Base-by-base conservation (phyloP, 805 yeast genomes). In the Sugiyamaella marilandica region DNA sequence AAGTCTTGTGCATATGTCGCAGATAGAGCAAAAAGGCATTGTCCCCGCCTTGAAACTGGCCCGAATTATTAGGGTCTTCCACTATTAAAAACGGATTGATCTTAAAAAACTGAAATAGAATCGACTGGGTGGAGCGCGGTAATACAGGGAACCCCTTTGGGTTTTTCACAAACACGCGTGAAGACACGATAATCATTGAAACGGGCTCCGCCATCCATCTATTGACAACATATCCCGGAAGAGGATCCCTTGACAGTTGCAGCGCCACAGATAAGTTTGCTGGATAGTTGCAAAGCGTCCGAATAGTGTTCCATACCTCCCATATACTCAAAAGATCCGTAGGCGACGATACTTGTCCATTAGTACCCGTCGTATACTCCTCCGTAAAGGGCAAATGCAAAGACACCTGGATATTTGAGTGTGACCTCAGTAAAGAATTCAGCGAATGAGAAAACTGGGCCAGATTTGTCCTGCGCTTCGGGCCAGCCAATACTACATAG, bases 201-300 rank as follows among this genome's bases (percentile, higher is more conserved):
- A 85, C 77, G 0, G 89, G 89, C 65, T 85, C 91, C 24, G 84
- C 72, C 51, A 80, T 65, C 91, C 91, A 85, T 51, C 89, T 69
- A 21, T 78, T 73, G 2, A 80, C 60, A 2, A 83, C 80, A 50
- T 64, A 63, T 2, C 69, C 69, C 1, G 85, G 84, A 0, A 79
- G 75, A 48, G 72, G 72, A 35, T 74, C 73, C 52, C 82, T 82
- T 32, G 95, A 91, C 19, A 90, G 76, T 35, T 84, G 94, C 34
- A 86, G 71, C 3, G 88, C 87, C 50, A 89, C 82, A n/a, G 87
- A 82, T 49, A 85, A 67, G 19, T 80, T 75, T 1, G 67, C 55
- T 47, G 82, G 74, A 60, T 83, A 81, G 51, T 76, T 75, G 59
- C 84, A 80, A 35, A 77, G 68, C 4, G 74, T 71, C 21, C 89